These are phyloP conservation scores for Kodamaea ohmeri DNA, from an alignment of 1,139 yeast genomes.

Conservation along the genomic window DNA sequence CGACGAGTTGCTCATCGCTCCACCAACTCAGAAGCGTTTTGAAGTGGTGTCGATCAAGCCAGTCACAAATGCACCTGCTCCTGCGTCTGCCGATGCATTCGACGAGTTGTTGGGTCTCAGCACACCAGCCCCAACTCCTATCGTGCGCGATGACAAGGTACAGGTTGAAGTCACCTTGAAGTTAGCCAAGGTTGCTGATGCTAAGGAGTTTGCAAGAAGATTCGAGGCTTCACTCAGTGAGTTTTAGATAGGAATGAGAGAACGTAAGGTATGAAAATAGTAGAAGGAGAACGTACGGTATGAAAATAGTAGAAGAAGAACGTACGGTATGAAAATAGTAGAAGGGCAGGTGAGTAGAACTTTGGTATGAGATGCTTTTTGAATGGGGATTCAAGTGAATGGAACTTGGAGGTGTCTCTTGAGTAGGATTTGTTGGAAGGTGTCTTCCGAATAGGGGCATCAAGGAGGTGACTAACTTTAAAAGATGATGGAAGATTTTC, in stretches of 20 bases:
- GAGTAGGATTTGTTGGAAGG: too few relatives aligned
- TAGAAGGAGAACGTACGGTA: not conserved
- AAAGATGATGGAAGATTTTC: too few relatives aligned
- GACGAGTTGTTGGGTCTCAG: slow-evolving; percentile 48
- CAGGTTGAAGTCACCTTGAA: slow-evolving; percentile 47
- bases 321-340: not conserved
- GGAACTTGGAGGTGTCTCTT: too few relatives aligned
- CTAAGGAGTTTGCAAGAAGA: slow-evolving; percentile 34
- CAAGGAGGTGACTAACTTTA: too few relatives aligned
- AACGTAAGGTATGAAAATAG: not conserved
- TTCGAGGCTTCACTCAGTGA: slow-evolving; percentile 22
- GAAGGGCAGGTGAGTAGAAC: not conserved
- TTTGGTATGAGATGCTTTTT: too few relatives aligned
- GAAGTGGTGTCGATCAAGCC: slow-evolving; percentile 27
- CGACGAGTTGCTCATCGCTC: slow-evolving; percentile 60
- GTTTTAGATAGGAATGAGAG: slow-evolving; percentile 3
- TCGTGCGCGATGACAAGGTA: slow-evolving; percentile 1
- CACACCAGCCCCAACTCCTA: not conserved
- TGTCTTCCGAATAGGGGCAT: too few relatives aligned
- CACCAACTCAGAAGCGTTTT: slow-evolving; percentile 59
- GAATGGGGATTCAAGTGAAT: too few relatives aligned
- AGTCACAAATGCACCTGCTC: not conserved
- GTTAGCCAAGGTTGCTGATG: slow-evolving; percentile 34
- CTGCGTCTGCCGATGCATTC: slow-evolving; percentile 23
- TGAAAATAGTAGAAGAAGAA: not conserved